Base-by-base conservation (phyloP, 176 grass and related monocot species). In the Musa acuminata region DNA sequence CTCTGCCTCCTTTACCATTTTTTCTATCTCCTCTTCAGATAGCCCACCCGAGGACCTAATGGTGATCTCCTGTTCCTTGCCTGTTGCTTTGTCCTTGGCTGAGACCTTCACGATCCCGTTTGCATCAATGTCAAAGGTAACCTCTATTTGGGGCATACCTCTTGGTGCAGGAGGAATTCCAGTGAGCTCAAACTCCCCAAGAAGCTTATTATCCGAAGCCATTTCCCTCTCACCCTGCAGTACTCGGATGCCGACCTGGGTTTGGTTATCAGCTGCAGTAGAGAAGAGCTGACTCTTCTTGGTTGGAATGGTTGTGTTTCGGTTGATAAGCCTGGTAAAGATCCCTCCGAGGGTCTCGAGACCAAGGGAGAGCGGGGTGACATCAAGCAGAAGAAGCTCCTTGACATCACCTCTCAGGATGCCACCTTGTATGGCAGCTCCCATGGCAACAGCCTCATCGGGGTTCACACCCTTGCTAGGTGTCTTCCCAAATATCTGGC, bases 221-320 rank as follows among this genome's bases (percentile, higher is more conserved):
- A 99, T 99, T 80, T 99, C 96, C 80, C 96, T 99, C 86, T 99
- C 96, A 67, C 96, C 96, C 82, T 99, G 96, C 63, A 99, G 84
- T 9, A 99, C 96, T 68, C 88, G 72, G 8, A 74, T 19, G 4
- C 52, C 72, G 2, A 74, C 72, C 26, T 74, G 72, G 5, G 52
- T 74, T 55, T 74, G 72, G 53, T 74, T 74, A 55, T 74, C 72
- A 43, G 53, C 72, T 8, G 51, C 72, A 43, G 96, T 99, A 22
- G 96, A 99, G 74, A 99, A 99, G 58, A 87, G 74, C 79, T 99
- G 91, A 23, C 96, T 99, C 78, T 99, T 99, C 86, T 95, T 99
- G 29, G 91, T 94, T 53, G 96, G 96, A 81, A 99, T 99, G 54
- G 96, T 99, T 17, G 88, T 99, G 83, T 99, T 99, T 72, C 91